phyloP scores from a whole-genome alignment of 208 protist species.

The Acanthamoeba lenticulata region DNA sequence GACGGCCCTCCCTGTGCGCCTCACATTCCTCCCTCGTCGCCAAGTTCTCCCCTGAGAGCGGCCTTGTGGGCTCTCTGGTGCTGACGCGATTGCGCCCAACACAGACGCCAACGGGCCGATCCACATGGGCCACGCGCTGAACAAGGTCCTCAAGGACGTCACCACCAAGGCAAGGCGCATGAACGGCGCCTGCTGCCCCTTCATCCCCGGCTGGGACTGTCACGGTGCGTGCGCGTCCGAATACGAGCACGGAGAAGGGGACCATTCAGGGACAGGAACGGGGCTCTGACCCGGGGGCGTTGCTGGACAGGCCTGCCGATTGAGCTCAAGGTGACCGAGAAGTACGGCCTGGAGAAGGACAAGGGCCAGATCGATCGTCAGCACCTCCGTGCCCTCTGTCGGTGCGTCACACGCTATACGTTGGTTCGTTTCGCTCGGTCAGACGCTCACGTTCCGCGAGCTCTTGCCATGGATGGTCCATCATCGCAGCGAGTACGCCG shows the following conservation, averaged over 20 bases:
- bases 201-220: conserved; percentile 85
- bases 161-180: conserved; percentile 77
- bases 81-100: background rate
- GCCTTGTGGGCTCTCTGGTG: too few species aligned
- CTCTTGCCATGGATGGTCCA: background rate
- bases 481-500: background rate
- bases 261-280: too few species aligned
- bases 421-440: background rate
- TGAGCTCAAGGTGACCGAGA: conserved; percentile 15
- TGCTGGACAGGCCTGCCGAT: background rate
- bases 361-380: background rate
- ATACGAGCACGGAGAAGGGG: too few species aligned
- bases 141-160: conserved; percentile 84
- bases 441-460: background rate
- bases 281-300: too few species aligned
- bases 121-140: conserved; percentile 78
- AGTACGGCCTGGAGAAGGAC: conserved; percentile 9
- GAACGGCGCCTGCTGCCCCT: conserved; percentile 64
- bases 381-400: background rate
- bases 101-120: conserved; percentile 82
- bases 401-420: background rate
- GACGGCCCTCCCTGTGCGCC: conserved; percentile 81
- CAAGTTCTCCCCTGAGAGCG: background rate
- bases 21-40: background rate
- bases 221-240: conserved; percentile 81